Percentiles rank a stretch among this genome's conserved stretches.
Evolutionary conservation across 345 rosid genomes (phyloP).

Genomic region (Pugionium cornutum): DNA sequence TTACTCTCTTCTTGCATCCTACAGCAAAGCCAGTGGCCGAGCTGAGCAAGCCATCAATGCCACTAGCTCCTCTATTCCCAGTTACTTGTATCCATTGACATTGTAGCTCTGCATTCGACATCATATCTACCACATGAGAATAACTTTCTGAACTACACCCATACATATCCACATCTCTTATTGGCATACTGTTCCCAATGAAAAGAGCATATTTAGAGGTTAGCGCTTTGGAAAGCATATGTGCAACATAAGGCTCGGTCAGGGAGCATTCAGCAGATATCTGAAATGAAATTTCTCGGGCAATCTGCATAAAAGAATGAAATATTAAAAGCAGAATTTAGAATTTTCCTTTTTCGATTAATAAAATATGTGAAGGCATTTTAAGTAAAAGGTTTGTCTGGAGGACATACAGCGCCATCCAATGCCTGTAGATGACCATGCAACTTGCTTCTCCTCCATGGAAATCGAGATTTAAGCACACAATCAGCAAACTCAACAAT

Average conservation of each 20-base stretch:
- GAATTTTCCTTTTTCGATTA: too few species aligned
- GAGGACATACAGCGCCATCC: constrained; percentile 59
- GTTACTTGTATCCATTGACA: constrained; percentile 67
- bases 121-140: constrained; percentile 38
- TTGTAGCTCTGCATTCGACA: constrained; percentile 51
- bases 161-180: constrained; percentile 93
- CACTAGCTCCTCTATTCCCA: constrained; percentile 99
- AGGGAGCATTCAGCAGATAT: constrained; percentile 58
- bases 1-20: constrained; percentile 80
- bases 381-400: constrained; percentile 27
- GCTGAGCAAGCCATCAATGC: constrained; percentile 96
- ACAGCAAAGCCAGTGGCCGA: constrained; percentile 88
- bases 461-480: constrained; percentile 53
- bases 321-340: constrained; percentile 25
- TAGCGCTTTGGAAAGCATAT: constrained; percentile 59
- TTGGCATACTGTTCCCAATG: constrained; percentile 93
- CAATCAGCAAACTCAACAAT: constrained; percentile 59
- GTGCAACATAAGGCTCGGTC: constrained; percentile 83
- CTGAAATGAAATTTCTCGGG: constrained; percentile 68
- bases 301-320: constrained; percentile 54
- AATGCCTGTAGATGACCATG: constrained; percentile 51
- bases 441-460: constrained; percentile 49
- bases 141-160: constrained; percentile 51
- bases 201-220: constrained; percentile 70
- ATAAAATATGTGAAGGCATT: not conserved